These are phyloP conservation scores for Diphasiastrum complanatum DNA, from an alignment of 83 land plant species.

Conservation along the genomic window DNA sequence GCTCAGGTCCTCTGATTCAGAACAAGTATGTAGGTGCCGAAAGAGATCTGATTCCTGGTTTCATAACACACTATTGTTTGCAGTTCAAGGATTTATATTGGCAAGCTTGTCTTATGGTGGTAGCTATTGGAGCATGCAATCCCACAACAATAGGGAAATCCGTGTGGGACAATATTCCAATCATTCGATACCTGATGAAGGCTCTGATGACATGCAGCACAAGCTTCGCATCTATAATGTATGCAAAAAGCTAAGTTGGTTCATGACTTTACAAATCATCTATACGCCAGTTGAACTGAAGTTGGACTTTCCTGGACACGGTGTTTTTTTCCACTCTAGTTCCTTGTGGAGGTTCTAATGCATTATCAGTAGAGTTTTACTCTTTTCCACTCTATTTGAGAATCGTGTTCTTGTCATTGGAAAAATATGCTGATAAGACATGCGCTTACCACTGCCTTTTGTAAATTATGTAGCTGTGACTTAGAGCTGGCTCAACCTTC, in stretches of 20 bases:
- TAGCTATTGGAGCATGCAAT: conserved; percentile 34
- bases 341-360: no score
- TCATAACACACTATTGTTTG: no score
- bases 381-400: not conserved
- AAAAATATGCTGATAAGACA: not conserved
- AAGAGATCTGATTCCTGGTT: no score
- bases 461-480: conserved; percentile 22
- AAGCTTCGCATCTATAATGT: conserved; percentile 5
- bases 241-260: conserved; percentile 2
- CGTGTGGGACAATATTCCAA: conserved; percentile 34
- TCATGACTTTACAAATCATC: no score
- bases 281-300: no score
- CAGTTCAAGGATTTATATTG: conserved; percentile 41
- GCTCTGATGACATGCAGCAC: conserved; percentile 21
- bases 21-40: not conserved
- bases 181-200: conserved; percentile 29
- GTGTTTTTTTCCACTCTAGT: no score
- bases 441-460: not conserved
- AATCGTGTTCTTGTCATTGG: not conserved
- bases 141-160: conserved; percentile 32
- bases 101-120: conserved; percentile 36
- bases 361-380: no score
- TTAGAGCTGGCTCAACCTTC: conserved; percentile 8
- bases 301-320: no score
- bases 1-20: not conserved